Evolutionary conservation across 2,329 filamentous ascomycete genomes (phyloP), one percentile per base, ranked within the genome.

Genomic region (Sarocladium brachiariae): DNA sequence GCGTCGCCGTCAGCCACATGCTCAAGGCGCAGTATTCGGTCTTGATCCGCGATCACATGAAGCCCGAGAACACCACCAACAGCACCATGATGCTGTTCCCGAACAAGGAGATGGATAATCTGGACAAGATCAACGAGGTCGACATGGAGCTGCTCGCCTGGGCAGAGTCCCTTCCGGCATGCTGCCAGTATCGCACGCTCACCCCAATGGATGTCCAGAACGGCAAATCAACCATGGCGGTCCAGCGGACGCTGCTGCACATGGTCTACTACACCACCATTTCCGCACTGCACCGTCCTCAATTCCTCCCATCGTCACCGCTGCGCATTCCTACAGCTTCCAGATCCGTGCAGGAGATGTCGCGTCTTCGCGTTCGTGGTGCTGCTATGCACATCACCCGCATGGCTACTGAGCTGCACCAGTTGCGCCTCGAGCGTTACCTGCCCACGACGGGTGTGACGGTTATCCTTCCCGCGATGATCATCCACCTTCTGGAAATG

Each of bases 181-280:
- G 83, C 57, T 90, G 88, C 56, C 79, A 81, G 55, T 91, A 93
- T 58, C 73, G 77, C 14, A 70, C 73, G 5, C 66, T 82, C 18
- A 75, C 71, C 30, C 67, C 71, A 11, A 62, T 74, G 51, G 84
- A 84, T 53, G 66, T 81, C 47, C 74, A 79, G 49, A 75, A 82
- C 16, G 83, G 83, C 30, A 75, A 76, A 34, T 74, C 81, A 3
- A 80, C 79, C 7, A 60, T 81, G 48, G 76, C 76, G 0, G 73
- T 96, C 2, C 89, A 96, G 63, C 81, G 88, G 45, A 88, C 87
- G n/a, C 75, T 96, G 18, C 73, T 97, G 31, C 89, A 95, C 66
- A 95, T 96, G 86, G 83, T 96, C 2, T 96, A 95, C 67, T 87
- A 90, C 65, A 95, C 92, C 2, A 95, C 91, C 1, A 78, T 95